phyloP scores from a whole-genome alignment of 768 basidiomycete genomes.

The Termitomyces sp. region DNA sequence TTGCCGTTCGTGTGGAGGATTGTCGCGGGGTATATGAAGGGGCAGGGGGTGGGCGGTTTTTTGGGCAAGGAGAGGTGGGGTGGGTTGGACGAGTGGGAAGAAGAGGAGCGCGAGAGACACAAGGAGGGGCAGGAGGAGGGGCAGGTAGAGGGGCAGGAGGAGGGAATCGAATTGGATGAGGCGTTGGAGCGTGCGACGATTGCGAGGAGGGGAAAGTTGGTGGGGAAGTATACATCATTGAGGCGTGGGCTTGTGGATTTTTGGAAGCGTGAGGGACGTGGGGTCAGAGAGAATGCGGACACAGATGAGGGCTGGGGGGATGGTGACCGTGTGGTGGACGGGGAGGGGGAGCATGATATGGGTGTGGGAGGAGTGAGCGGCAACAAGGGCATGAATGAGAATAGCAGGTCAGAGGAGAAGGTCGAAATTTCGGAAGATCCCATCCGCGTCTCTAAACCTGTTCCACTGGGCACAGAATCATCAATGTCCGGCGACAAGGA shows the following conservation, averaged over 20 bases:
- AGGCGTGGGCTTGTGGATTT: constrained; percentile 41
- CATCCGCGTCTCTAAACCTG: too few relatives aligned
- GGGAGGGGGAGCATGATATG: neutral
- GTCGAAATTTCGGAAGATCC: too few relatives aligned
- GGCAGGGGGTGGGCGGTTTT: too few relatives aligned
- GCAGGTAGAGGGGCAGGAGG: constrained; percentile 9
- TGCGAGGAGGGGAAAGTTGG: constrained; percentile 50
- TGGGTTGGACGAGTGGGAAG: constrained; percentile 10
- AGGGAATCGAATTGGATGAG: constrained; percentile 13
- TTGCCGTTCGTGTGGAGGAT: constrained; percentile 62
- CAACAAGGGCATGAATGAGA: neutral
- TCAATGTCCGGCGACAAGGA: too few relatives aligned
- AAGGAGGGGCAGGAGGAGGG: constrained; percentile 14
- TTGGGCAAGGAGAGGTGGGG: constrained; percentile 11
- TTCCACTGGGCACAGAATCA: too few relatives aligned
- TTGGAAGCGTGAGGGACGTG: constrained; percentile 13
- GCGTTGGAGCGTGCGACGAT: constrained; percentile 72
- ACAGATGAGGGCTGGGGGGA: neutral
- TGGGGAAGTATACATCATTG: constrained; percentile 53
- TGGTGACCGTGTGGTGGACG: neutral
- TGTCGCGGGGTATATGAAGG: constrained; percentile 18
- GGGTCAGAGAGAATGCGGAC: too few relatives aligned
- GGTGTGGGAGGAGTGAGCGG: neutral
- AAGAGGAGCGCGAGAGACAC: too few relatives aligned
- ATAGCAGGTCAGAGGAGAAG: neutral